Evolutionary conservation across 2,329 filamentous ascomycete species (phyloP).

Genomic region (Cordyceps javanica): DNA sequence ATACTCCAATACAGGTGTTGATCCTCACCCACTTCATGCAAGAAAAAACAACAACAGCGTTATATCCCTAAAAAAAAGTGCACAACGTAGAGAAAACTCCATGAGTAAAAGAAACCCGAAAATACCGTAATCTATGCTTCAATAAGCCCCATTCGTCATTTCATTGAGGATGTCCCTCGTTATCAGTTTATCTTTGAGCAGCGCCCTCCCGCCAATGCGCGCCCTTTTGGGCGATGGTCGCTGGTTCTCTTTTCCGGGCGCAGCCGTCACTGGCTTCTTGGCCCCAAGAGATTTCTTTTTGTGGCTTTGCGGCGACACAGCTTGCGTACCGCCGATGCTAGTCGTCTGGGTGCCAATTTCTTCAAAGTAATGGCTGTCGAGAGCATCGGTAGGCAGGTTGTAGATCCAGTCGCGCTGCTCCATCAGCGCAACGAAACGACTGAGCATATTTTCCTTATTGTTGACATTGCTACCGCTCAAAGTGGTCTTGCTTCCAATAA

Average conservation of each 20-base stretch:
- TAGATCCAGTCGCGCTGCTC: conserved; percentile 74
- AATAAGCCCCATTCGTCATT: conserved; percentile 42
- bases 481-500: conserved; percentile 77
- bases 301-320: conserved; percentile 22
- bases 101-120: neutral
- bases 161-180: conserved; percentile 76
- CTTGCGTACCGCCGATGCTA: conserved; percentile 13
- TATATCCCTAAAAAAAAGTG: neutral
- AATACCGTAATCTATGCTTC: conserved; percentile 13
- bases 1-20: conserved; percentile 12
- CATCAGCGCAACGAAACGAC: conserved; percentile 70
- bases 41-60: neutral
- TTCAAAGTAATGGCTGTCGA: conserved; percentile 64
- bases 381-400: conserved; percentile 58
- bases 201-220: conserved; percentile 53
- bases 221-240: conserved; percentile 46
- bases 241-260: conserved; percentile 38
- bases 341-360: conserved; percentile 46
- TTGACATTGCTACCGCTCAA: conserved; percentile 53
- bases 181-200: conserved; percentile 62
- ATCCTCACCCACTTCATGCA: neutral
- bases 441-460: conserved; percentile 68
- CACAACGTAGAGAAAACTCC: neutral
- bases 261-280: conserved; percentile 16
- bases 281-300: conserved; percentile 16